Evolutionary conservation across 2,329 filamentous ascomycete species (phyloP).

Genomic region (Claviceps sorghi): DNA sequence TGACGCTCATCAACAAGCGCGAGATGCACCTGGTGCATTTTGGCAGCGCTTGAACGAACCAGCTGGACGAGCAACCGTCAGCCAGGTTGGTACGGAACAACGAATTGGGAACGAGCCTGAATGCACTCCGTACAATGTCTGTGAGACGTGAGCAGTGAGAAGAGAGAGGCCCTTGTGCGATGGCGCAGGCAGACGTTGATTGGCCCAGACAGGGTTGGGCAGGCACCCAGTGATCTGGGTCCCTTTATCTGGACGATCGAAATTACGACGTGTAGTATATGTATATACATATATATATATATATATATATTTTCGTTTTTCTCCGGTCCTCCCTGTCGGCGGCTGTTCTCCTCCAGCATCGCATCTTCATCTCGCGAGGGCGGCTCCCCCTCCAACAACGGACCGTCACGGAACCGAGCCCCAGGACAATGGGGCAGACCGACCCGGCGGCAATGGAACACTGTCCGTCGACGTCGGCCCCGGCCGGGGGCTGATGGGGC

Average conservation of each 20-base stretch:
- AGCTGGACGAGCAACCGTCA: background rate
- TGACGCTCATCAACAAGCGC: background rate
- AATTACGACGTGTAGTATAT: background rate
- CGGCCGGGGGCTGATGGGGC: background rate
- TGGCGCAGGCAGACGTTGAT: background rate
- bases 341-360: background rate
- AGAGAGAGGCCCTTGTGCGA: background rate
- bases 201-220: constrained; percentile 1
- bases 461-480: background rate
- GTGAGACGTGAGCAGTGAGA: background rate
- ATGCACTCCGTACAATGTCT: background rate
- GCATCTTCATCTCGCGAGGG: no score
- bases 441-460: no score
- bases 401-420: background rate
- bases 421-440: no score
- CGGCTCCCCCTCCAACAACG: background rate
- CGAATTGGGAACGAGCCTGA: background rate
- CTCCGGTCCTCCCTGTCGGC: background rate
- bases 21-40: background rate
- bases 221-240: constrained; percentile 4
- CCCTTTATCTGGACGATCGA: constrained; percentile 3
- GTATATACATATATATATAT: no score
- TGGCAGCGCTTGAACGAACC: constrained; percentile 2
- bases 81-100: background rate
- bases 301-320: no score